Evolutionary conservation across 345 rosid genomes (phyloP).

Genomic region (Combretum micranthum): DNA sequence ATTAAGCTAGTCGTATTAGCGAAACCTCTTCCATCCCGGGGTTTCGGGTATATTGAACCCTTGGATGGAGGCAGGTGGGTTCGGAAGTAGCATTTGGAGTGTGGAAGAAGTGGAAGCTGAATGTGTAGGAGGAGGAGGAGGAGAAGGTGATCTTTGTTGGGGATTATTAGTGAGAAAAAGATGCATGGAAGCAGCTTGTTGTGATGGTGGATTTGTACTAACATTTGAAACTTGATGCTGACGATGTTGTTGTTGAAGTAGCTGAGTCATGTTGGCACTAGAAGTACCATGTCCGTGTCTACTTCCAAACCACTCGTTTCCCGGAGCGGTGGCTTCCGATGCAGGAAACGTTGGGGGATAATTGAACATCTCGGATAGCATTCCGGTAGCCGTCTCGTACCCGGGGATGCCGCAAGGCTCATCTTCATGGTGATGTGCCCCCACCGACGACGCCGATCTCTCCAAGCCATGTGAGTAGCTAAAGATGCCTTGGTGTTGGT

Average conservation of each 20-base stretch:
- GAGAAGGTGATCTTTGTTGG: too few relatives aligned
- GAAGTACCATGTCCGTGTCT: too few relatives aligned
- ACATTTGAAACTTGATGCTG: conserved; percentile 1
- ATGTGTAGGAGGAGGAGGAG: conserved; percentile 22
- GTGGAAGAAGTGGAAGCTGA: conserved; percentile 39
- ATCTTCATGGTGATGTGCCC: conserved; percentile 26
- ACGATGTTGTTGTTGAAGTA: neutral
- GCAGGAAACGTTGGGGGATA: conserved; percentile 45
- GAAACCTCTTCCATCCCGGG: conserved; percentile 15
- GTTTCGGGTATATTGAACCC: conserved; percentile 13
- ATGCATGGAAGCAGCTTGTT: neutral
- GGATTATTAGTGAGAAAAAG: too few relatives aligned
- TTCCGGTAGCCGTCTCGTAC: conserved; percentile 59
- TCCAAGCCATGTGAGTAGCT: conserved; percentile 70
- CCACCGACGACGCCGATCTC: conserved; percentile 20
- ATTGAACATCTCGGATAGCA: conserved; percentile 86
- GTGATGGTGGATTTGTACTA: neutral
- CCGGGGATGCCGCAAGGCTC: conserved; percentile 44
- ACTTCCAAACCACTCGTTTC: too few relatives aligned
- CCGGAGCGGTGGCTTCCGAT: neutral
- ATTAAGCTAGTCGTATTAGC: conserved; percentile 5
- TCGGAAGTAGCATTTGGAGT: conserved; percentile 71
- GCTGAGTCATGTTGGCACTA: too few relatives aligned
- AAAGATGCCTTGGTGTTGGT: conserved; percentile 53
- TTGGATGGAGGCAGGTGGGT: conserved; percentile 20